These are phyloP conservation scores for Xylaria sp. DNA, from an alignment of 2,329 filamentous ascomycete species.

Conservation along the genomic window DNA sequence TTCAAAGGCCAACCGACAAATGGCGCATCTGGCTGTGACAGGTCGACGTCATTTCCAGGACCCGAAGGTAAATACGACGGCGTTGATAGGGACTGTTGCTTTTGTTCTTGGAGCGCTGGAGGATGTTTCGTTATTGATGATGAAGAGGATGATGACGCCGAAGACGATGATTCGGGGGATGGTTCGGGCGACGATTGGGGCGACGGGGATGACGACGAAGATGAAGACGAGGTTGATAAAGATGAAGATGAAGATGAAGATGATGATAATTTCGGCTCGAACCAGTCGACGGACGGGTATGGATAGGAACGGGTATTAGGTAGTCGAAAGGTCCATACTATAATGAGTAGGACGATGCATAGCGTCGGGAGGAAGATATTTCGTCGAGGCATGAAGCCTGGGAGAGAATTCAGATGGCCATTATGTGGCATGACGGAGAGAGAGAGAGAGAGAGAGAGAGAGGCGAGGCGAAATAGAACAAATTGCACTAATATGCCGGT, in stretches of 20 bases:
- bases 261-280: slow-evolving; percentile 36
- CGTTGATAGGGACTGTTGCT: neutral
- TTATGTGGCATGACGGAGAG: slow-evolving; percentile 45
- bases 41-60: slow-evolving; percentile 48
- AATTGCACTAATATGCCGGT: slow-evolving; percentile 17
- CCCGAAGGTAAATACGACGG: slow-evolving; percentile 27
- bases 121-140: neutral
- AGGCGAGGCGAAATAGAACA: neutral
- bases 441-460: slow-evolving; percentile 15
- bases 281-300: slow-evolving; percentile 39
- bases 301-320: slow-evolving; percentile 36
- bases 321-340: slow-evolving; percentile 47
- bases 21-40: slow-evolving; percentile 54
- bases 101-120: neutral
- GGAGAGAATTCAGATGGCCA: slow-evolving; percentile 43
- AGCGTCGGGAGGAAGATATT: slow-evolving; percentile 47
- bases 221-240: slow-evolving; percentile 14
- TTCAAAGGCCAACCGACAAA: slow-evolving; percentile 60
- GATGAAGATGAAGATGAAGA: slow-evolving; percentile 17
- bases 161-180: slow-evolving; percentile 6
- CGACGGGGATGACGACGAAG: slow-evolving; percentile 2
- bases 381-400: slow-evolving; percentile 50
- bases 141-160: neutral
- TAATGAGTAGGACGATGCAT: slow-evolving; percentile 48
- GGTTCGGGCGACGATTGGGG: slow-evolving; percentile 13